phyloP scores from a whole-genome alignment of 352 stramenopile species.

The Globisporangium apiculatum region DNA sequence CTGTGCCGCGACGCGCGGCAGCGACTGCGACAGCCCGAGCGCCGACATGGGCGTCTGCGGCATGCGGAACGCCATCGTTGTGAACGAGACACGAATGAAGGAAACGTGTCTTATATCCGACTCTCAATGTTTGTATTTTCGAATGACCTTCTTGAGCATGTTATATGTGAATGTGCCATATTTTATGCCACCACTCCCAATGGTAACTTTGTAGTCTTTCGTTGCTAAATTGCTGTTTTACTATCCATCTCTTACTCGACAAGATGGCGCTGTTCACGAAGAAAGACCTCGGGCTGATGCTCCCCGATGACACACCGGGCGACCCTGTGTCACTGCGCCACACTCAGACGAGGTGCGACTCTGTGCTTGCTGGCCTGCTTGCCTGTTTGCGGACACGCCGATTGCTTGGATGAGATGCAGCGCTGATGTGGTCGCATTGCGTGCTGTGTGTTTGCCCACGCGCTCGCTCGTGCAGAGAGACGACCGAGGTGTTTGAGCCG shows the following conservation, averaged over 20 bases:
- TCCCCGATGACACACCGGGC: conserved; percentile 73
- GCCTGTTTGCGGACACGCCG: background rate
- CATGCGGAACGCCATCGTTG: conserved; percentile 17
- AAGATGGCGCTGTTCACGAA: conserved; percentile 83
- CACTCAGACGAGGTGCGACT: conserved; percentile 48
- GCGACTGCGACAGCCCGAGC: conserved; percentile 42
- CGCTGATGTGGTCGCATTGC: background rate
- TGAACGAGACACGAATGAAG: background rate
- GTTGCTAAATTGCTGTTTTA: too few species aligned
- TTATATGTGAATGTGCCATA: too few species aligned
- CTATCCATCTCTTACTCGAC: background rate
- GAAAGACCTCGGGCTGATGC: conserved; percentile 75
- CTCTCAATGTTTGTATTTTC: background rate
- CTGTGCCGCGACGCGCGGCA: conserved; percentile 14
- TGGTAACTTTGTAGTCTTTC: too few species aligned
- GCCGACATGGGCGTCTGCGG: conserved; percentile 49
- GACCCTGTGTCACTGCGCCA: conserved; percentile 77
- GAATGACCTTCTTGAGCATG: too few species aligned
- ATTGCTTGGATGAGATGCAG: background rate
- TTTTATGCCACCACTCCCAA: too few species aligned
- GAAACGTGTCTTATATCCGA: background rate
- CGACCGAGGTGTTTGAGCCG: conserved; percentile 64
- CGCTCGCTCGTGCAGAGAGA: conserved; percentile 28
- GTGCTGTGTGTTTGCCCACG: conserved; percentile 1
- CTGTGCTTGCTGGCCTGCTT: conserved; percentile 3